Evolutionary conservation across 768 basidiomycete genomes (phyloP).

Genomic region (Tylopilus sp.): DNA sequence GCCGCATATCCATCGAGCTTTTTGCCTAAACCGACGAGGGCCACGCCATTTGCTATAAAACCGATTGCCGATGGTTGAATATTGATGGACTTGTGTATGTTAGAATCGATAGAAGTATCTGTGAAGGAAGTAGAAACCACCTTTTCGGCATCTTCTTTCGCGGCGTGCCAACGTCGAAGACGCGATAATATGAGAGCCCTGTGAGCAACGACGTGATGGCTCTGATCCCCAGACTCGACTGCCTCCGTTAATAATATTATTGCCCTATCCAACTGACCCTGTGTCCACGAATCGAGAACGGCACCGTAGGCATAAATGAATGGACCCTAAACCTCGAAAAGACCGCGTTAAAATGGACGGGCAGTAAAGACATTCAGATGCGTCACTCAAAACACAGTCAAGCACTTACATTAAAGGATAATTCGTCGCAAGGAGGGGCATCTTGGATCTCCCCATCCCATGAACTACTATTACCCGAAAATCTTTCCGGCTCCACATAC

Average conservation of each 20-base stretch:
- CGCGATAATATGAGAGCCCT: slow-evolving; percentile 5
- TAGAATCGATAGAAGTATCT: neutral
- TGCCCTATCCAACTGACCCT: neutral
- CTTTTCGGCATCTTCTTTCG: neutral
- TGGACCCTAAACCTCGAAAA: neutral
- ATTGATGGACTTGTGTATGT: slow-evolving; percentile 2
- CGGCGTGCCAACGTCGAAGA: slow-evolving; percentile 1
- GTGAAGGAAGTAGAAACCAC: neutral
- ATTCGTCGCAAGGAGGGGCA: too few species aligned
- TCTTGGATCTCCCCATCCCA: too few species aligned
- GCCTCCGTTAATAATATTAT: neutral
- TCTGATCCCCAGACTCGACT: neutral
- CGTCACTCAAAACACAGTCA: too few species aligned
- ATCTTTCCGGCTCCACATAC: too few species aligned
- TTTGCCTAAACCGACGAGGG: neutral
- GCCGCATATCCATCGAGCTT: neutral
- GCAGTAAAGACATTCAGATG: too few species aligned
- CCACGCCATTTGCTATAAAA: neutral
- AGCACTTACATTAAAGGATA: too few species aligned
- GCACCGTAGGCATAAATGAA: neutral
- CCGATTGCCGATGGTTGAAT: neutral
- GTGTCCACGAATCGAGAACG: neutral
- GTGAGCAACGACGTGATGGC: neutral
- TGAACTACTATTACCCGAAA: too few species aligned
- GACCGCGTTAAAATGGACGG: too few species aligned